Evolutionary conservation across 805 yeast species (phyloP).

Genomic region (Barnettozyma wickerhamii): DNA sequence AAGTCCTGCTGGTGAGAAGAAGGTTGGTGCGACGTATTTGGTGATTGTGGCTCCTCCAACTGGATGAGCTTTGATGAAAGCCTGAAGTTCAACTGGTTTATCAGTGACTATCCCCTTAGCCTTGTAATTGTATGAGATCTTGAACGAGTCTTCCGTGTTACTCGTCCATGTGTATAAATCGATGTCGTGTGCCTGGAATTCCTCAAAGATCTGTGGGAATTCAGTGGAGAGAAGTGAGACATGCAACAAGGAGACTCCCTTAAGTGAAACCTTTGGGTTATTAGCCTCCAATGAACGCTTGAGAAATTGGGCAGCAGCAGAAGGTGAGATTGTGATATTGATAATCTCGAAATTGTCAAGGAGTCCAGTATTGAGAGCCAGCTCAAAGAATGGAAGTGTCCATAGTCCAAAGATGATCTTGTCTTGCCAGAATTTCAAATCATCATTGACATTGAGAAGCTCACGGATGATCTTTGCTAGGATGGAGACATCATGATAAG

Average conservation of each 20-base stretch:
- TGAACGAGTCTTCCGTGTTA: slow-evolving; percentile 34
- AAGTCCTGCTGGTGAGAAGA: slow-evolving; percentile 9
- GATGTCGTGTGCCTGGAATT: slow-evolving; percentile 29
- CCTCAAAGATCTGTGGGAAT: slow-evolving; percentile 28
- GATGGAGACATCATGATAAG: slow-evolving; percentile 39
- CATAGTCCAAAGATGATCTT: slow-evolving; percentile 50
- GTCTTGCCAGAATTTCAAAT: slow-evolving; percentile 39
- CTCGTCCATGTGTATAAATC: slow-evolving; percentile 51
- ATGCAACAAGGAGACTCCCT: slow-evolving; percentile 48
- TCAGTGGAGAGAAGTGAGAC: slow-evolving; percentile 42
- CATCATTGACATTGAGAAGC: slow-evolving; percentile 34
- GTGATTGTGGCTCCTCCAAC: slow-evolving; percentile 3
- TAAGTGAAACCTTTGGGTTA: slow-evolving; percentile 21
- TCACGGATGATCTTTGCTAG: slow-evolving; percentile 35
- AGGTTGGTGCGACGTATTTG: slow-evolving; percentile 5
- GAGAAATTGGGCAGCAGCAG: slow-evolving; percentile 29
- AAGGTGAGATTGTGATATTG: slow-evolving; percentile 32
- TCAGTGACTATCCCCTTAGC: slow-evolving; percentile 42
- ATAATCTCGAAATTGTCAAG: slow-evolving; percentile 33
- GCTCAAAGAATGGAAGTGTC: slow-evolving; percentile 41
- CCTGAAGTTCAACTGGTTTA: slow-evolving; percentile 25
- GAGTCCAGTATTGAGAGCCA: slow-evolving; percentile 35
- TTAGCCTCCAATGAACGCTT: slow-evolving; percentile 17
- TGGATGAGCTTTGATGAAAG: slow-evolving; percentile 9
- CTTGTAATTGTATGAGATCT: slow-evolving; percentile 30